Evolutionary conservation across 2,329 filamentous ascomycete species (phyloP).

Genomic region (Aspergillus intermedius): DNA sequence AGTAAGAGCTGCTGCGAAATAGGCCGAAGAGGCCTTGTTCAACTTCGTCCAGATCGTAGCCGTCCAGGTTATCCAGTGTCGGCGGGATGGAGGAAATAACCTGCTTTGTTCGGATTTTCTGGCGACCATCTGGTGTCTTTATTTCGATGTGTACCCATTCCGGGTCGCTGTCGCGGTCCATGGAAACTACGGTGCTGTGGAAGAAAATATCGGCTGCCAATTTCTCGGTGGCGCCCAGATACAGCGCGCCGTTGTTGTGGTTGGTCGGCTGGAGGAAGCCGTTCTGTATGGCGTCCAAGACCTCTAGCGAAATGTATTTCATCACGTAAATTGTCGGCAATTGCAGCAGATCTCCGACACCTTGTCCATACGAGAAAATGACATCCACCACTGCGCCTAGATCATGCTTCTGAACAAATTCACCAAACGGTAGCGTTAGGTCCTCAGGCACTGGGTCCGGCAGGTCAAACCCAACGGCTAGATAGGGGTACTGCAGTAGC

Average conservation of each 20-base stretch:
- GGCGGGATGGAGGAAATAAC: slow-evolving; percentile 36
- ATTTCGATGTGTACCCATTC: slow-evolving; percentile 18
- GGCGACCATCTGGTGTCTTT: slow-evolving; percentile 16
- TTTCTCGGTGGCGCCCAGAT: slow-evolving; percentile 29
- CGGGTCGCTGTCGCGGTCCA: slow-evolving; percentile 24
- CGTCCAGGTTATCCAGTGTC: slow-evolving; percentile 22
- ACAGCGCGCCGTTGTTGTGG: slow-evolving; percentile 35
- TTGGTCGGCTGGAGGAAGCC: slow-evolving; percentile 26
- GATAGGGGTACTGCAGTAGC: slow-evolving; percentile 18
- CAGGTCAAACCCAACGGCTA: slow-evolving; percentile 18
- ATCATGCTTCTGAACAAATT: slow-evolving; percentile 22
- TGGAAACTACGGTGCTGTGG: slow-evolving; percentile 27
- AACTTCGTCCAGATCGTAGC: slow-evolving; percentile 24
- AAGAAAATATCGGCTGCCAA: slow-evolving; percentile 35
- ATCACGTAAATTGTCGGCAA: slow-evolving; percentile 17
- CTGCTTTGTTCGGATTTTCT: slow-evolving; percentile 27
- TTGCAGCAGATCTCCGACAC: slow-evolving; percentile 15
- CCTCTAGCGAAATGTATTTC: slow-evolving; percentile 19
- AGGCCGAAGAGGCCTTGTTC: slow-evolving; percentile 30
- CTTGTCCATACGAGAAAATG: slow-evolving; percentile 14
- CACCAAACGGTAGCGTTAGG: slow-evolving; percentile 21
- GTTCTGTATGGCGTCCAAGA: slow-evolving; percentile 28
- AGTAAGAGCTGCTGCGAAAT: slow-evolving; percentile 19
- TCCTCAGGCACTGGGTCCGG: slow-evolving; percentile 24
- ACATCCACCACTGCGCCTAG: slow-evolving; percentile 13